Conservation (phyloP, 2,329 filamentous ascomycete genomes). For the Colletotrichum horii region DNA sequence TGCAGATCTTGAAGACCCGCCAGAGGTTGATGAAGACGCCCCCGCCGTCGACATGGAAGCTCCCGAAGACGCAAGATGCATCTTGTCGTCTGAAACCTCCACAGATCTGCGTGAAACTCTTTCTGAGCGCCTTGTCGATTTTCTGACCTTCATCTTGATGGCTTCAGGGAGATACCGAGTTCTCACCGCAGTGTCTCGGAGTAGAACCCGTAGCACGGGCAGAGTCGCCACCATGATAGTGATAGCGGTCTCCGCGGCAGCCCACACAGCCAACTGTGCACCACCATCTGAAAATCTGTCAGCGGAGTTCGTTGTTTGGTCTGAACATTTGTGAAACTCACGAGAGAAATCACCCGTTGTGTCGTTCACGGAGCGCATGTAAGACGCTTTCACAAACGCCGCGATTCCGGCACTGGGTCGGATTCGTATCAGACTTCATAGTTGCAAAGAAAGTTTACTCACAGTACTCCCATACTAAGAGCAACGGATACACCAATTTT, state of each 20-base stretch:
- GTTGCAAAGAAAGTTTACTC: neutral
- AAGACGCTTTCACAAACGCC: slow-evolving; percentile 21
- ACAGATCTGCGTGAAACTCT: neutral
- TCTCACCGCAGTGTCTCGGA: slow-evolving; percentile 5
- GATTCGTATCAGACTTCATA: neutral
- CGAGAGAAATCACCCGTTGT: slow-evolving; percentile 13
- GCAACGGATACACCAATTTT: slow-evolving; percentile 39
- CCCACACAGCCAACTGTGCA: slow-evolving; percentile 13
- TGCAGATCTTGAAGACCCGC: neutral
- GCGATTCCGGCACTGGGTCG: slow-evolving; percentile 19
- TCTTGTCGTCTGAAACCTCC: neutral
- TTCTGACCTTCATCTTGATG: slow-evolving; percentile 1
- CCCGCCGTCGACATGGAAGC: slow-evolving; percentile 11
- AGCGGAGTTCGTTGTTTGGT: neutral
- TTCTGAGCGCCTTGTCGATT: neutral
- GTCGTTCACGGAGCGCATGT: slow-evolving; percentile 16
- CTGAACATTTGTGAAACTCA: neutral
- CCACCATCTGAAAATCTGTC: slow-evolving; percentile 27
- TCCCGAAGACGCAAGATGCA: neutral
- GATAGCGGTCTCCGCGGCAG: slow-evolving; percentile 34
- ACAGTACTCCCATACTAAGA: slow-evolving; percentile 34
- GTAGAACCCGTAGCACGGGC: slow-evolving; percentile 27
- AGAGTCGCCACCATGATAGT: slow-evolving; percentile 39
- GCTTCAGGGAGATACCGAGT: slow-evolving; percentile 6
- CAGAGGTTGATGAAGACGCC: neutral